Base-by-base conservation (phyloP, 371 early-diverging fungal species). In the Dichotomocladium elegans region DNA sequence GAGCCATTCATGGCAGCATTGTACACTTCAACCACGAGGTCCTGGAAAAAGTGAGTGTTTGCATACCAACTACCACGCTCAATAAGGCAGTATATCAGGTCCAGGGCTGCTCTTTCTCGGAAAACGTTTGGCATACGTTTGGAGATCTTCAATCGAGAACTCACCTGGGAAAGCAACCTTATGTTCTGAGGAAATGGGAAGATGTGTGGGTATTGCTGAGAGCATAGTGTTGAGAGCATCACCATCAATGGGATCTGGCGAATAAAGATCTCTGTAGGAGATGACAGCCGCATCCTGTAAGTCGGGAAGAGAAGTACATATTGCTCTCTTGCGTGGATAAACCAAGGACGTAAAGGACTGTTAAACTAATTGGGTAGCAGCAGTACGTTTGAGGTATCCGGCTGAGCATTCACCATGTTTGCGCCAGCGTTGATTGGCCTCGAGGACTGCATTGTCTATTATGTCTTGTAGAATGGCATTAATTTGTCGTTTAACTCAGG, bases 1-100 rank as follows among this genome's bases (percentile, higher is more conserved):
- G 42, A 42, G 1, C 31, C 22, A 1, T 51, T 7, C 1, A 68
- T 40, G 1, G 70, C 70, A 0, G 47, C 41, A 14, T 61, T 61
- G 25, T 60, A 40, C 0, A 66, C 58, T 22, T 33, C 0, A 0
- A 43, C 1, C 0, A 40, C 51, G 2, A 66, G 41, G 17, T 29
- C 15, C 1, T 27, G 33, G 21, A 44, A 56, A 1, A 1, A 3
- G 0, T 1, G 56, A 42, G 31, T 57, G 50, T 8, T 26, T 2
- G 21, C 58, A 12, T 5, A 66, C 27, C 26, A 66, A 27, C 9
- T 29, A 47, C 47, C 47, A 47, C 17, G 34, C 6, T 9, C 3
- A 6, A 25, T 52, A 52, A 3, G 52, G 52, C 0, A 52, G 41
- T 1, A 41, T 44, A 42, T 52, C 52, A 0, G 24, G 31, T 2